These are phyloP conservation scores for Sordariomycetes sp. DNA, from an alignment of 2,329 filamentous ascomycete genomes.

Conservation along the genomic window DNA sequence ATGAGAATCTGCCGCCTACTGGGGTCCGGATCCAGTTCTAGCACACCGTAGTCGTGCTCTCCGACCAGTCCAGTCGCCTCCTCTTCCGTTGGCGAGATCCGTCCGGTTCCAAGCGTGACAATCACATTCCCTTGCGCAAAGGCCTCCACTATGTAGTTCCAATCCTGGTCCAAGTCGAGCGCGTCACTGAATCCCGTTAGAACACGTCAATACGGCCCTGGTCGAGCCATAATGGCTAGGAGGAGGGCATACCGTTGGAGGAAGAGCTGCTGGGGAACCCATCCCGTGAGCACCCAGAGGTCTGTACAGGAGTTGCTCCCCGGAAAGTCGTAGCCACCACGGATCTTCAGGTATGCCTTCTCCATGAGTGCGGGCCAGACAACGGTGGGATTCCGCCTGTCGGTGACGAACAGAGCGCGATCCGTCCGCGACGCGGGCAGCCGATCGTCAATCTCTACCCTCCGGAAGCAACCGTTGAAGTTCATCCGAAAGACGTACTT, in stretches of 20 bases:
- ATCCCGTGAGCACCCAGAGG: slow-evolving; percentile 82
- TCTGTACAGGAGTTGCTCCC: slow-evolving; percentile 96
- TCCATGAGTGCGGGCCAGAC: slow-evolving; percentile 89
- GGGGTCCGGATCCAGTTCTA: slow-evolving; percentile 56
- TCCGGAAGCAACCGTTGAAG: slow-evolving; percentile 87
- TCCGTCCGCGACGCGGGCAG: slow-evolving; percentile 65
- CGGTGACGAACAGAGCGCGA: slow-evolving; percentile 74
- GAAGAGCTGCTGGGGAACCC: slow-evolving; percentile 94
- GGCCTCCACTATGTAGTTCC: slow-evolving; percentile 61
- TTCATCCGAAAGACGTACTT: slow-evolving; percentile 89
- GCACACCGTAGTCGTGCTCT: slow-evolving; percentile 87
- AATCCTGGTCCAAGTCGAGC: slow-evolving; percentile 60
- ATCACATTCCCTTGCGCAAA: slow-evolving; percentile 72
- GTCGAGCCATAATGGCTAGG: background rate
- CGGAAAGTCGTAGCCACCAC: slow-evolving; percentile 93
- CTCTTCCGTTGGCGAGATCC: slow-evolving; percentile 65
- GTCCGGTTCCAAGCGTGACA: slow-evolving; percentile 81
- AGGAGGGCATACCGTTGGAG: slow-evolving; percentile 51
- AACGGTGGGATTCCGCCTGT: slow-evolving; percentile 66
- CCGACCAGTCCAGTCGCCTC: slow-evolving; percentile 68
- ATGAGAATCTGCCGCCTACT: slow-evolving; percentile 60
- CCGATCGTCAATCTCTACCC: slow-evolving; percentile 78
- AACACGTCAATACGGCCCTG: background rate
- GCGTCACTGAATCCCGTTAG: slow-evolving; percentile 45
- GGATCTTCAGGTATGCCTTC: slow-evolving; percentile 91